Conservation (phyloP, 148 eudicot species). For the Rhododendron vialii region DNA sequence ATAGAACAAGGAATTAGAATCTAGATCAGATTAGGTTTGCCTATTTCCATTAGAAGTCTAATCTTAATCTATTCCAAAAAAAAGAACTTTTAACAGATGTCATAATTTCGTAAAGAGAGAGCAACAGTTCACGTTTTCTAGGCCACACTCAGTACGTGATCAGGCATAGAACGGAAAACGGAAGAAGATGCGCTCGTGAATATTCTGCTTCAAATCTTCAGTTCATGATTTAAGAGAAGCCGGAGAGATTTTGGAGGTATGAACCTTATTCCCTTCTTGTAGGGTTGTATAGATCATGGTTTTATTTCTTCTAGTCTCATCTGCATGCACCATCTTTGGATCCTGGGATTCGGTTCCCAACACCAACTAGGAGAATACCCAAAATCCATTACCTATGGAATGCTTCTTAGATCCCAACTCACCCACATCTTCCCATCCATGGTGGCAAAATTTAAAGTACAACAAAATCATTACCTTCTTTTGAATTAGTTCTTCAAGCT, state of each 20-base stretch:
- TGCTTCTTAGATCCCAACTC: not conserved
- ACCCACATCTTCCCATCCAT: not conserved
- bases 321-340: not conserved
- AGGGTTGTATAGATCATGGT: not conserved
- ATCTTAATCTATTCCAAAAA: not conserved
- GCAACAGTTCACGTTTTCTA: not conserved
- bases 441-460: not conserved
- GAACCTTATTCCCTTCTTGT: not conserved
- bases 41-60: not conserved
- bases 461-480: constrained; percentile 44
- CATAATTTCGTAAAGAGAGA: not conserved
- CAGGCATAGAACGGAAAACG: not conserved
- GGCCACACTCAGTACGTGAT: not conserved
- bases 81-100: not conserved
- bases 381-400: not conserved
- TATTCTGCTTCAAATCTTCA: not conserved
- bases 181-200: not conserved
- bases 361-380: not conserved
- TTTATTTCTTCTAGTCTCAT: not conserved
- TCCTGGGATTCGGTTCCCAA: not conserved
- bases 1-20: not conserved
- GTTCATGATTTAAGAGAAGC: not conserved
- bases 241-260: not conserved
- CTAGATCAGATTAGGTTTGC: not conserved
- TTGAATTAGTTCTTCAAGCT: constrained; percentile 76